phyloP scores from a whole-genome alignment of 73 alveolate species.

The Urostyla sp. region DNA sequence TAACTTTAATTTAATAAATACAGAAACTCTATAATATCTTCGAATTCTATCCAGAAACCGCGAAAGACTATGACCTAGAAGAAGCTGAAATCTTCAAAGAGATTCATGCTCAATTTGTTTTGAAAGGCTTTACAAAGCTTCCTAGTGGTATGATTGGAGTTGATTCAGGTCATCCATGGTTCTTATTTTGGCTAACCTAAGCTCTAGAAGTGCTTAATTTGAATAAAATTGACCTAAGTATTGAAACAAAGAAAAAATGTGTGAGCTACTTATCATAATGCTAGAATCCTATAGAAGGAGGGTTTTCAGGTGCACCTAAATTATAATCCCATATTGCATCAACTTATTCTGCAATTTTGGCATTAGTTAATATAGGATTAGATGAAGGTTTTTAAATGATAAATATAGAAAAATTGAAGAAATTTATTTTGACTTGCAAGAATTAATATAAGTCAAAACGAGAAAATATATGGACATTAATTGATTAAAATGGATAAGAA shows the following conservation, averaged over 20 bases:
- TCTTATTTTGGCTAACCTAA: constrained; percentile 76
- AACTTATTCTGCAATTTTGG: constrained; percentile 90
- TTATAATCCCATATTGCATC: constrained; percentile 87
- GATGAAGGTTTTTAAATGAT: constrained; percentile 88
- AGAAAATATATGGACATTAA: constrained; percentile 52
- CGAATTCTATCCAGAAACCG: constrained; percentile 50
- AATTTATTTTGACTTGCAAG: constrained; percentile 81
- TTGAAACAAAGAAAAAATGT: constrained; percentile 4
- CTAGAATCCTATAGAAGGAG: constrained; percentile 82
- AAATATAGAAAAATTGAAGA: constrained; percentile 85
- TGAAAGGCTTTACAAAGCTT: not conserved
- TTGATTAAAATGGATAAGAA: constrained; percentile 35
- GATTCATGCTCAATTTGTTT: constrained; percentile 30
- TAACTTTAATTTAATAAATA: not conserved
- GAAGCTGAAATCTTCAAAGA: constrained; percentile 51
- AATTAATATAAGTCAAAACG: constrained; percentile 67
- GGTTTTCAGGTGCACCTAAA: constrained; percentile 90
- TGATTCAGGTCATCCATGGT: constrained; percentile 84
- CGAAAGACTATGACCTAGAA: constrained; percentile 50
- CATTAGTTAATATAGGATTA: constrained; percentile 83
- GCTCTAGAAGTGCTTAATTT: constrained; percentile 69
- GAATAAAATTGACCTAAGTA: constrained; percentile 3
- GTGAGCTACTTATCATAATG: constrained; percentile 48
- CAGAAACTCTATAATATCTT: constrained; percentile 28
- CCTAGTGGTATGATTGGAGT: constrained; percentile 57